Conservation (phyloP, 176 grass and related monocot genomes). For the Alloteropsis semialata region DNA sequence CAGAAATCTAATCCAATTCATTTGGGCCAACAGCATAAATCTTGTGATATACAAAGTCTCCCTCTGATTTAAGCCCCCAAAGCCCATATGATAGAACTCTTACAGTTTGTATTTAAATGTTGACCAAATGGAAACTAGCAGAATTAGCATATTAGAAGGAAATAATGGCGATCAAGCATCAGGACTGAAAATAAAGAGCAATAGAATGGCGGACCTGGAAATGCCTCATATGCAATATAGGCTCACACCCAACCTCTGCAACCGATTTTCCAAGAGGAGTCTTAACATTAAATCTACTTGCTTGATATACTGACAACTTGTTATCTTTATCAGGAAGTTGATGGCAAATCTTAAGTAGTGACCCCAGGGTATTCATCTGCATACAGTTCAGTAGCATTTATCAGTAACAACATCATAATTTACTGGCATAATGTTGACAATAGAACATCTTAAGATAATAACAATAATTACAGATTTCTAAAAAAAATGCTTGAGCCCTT, state of each 20-base stretch:
- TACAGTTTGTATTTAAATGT: slow-evolving; percentile 8
- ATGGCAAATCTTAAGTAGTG: slow-evolving; percentile 73
- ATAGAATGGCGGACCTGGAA: slow-evolving; percentile 71
- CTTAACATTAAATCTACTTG: slow-evolving; percentile 67
- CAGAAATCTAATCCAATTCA: no score
- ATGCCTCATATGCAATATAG: slow-evolving; percentile 96
- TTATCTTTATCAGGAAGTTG: slow-evolving; percentile 72
- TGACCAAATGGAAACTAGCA: not conserved
- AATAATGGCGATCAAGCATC: not conserved
- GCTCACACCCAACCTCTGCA: slow-evolving; percentile 88
- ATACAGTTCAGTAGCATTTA: slow-evolving; percentile 15
- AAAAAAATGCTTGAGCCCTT: not conserved
- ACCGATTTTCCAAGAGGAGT: slow-evolving; percentile 88
- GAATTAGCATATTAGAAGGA: not conserved
- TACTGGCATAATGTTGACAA: not conserved
- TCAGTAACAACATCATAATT: not conserved
- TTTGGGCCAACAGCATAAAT: no score
- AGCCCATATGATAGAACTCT: not conserved
- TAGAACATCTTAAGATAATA: not conserved
- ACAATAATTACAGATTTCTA: not conserved
- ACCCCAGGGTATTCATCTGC: slow-evolving; percentile 90
- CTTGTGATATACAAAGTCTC: not conserved
- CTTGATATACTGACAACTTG: slow-evolving; percentile 56
- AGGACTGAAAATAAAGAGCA: slow-evolving; percentile 13
- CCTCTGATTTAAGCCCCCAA: not conserved